These are phyloP conservation scores for Penicillium chermesinum DNA, from an alignment of 495 filamentous ascomycete genomes.

Conservation along the genomic window DNA sequence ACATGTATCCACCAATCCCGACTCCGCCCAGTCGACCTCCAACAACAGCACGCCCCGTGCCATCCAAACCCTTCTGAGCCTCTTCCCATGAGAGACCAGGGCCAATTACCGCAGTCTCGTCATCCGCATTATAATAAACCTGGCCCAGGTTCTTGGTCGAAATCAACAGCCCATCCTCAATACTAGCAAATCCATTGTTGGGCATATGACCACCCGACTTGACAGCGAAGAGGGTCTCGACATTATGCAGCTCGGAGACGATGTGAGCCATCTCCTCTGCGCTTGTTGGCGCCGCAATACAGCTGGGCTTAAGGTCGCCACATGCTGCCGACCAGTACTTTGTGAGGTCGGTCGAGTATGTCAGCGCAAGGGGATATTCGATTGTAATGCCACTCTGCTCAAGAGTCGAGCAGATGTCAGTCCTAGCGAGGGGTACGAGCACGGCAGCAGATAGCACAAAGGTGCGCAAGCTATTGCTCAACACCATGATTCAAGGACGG, in stretches of 20 bases:
- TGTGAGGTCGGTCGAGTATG: constrained; percentile 23
- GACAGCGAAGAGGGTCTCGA: constrained; percentile 34
- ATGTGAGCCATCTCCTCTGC: constrained; percentile 34
- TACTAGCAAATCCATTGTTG: constrained; percentile 41
- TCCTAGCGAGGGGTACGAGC: constrained; percentile 17
- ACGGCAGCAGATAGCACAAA: constrained; percentile 17
- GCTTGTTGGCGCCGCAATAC: constrained; percentile 36
- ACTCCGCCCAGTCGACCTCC: constrained; percentile 36
- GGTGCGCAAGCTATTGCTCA: constrained; percentile 17
- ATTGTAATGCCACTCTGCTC: constrained; percentile 25
- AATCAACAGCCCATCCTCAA: constrained; percentile 36
- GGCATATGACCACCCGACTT: constrained; percentile 45
- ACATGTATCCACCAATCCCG: constrained; percentile 38
- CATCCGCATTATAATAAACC: constrained; percentile 29
- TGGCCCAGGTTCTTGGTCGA: constrained; percentile 36
- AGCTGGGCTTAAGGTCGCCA: constrained; percentile 36
- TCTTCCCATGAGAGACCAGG: constrained; percentile 40
- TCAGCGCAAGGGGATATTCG: constrained; percentile 23
- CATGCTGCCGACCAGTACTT: constrained; percentile 41
- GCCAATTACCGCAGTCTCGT: constrained; percentile 35
- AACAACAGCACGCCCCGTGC: constrained; percentile 32
- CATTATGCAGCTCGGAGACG: constrained; percentile 33
- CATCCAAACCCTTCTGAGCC: constrained; percentile 29
- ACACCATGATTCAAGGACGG: too few species aligned
- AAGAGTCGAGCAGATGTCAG: constrained; percentile 36